These are phyloP conservation scores for Cytospora mali DNA, from an alignment of 2,329 filamentous ascomycete species.

Conservation along the genomic window DNA sequence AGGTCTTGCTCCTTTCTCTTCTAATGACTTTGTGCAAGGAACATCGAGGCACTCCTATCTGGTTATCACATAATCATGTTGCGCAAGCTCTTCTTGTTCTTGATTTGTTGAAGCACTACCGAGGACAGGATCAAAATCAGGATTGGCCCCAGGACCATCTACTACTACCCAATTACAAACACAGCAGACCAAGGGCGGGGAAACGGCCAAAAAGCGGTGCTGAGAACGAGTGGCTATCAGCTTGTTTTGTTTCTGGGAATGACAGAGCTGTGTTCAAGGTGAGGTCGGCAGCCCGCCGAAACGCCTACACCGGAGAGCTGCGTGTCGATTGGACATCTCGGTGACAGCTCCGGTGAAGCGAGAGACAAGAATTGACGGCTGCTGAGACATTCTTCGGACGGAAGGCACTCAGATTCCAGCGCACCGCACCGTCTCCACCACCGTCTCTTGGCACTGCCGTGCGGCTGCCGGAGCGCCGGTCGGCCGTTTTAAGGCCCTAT, in stretches of 20 bases:
- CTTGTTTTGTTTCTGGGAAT: slow-evolving; percentile 6
- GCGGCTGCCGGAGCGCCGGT: slow-evolving; percentile 20
- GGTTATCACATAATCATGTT: slow-evolving; percentile 14
- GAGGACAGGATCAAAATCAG: not conserved
- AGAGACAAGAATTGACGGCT: slow-evolving; percentile 10
- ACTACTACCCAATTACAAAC: not conserved
- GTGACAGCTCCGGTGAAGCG: slow-evolving; percentile 1
- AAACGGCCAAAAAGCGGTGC: slow-evolving; percentile 10
- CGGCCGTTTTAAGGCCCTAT: slow-evolving; percentile 14
- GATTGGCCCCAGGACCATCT: not conserved
- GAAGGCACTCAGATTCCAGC: not conserved
- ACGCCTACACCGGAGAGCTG: not conserved
- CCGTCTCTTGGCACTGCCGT: slow-evolving; percentile 23
- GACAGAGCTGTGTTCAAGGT: slow-evolving; percentile 8
- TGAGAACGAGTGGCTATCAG: slow-evolving; percentile 3
- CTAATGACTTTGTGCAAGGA: slow-evolving; percentile 16
- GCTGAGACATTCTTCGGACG: slow-evolving; percentile 7
- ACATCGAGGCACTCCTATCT: slow-evolving; percentile 12
- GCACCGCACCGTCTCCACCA: not conserved
- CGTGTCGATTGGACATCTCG: slow-evolving; percentile 1
- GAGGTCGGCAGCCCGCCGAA: slow-evolving; percentile 6
- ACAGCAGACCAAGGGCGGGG: slow-evolving; percentile 3
- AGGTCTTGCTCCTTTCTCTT: slow-evolving; percentile 2
- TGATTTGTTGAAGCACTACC: slow-evolving; percentile 16
- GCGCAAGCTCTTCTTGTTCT: not conserved